Percentiles rank a stretch among this genome's conserved stretches.
Evolutionary conservation across 2,329 filamentous ascomycete species (phyloP).

Genomic region (Botrytis hyacinthi): DNA sequence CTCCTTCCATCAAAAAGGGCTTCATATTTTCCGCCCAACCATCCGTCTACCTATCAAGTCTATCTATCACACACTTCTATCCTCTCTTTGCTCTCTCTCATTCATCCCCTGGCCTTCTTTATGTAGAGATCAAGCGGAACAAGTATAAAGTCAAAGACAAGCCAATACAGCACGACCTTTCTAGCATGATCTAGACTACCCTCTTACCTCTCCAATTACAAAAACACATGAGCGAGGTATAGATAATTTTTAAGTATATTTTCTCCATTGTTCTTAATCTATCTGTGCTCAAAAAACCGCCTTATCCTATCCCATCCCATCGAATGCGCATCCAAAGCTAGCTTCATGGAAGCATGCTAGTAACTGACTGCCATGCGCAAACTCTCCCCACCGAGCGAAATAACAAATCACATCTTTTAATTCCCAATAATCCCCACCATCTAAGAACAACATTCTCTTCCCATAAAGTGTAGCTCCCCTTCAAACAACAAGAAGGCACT

Average conservation of each 20-base stretch:
- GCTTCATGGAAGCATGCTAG: background rate
- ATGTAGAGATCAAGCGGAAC: background rate
- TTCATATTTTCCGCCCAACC: background rate
- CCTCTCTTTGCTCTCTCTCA: background rate
- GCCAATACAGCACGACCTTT: background rate
- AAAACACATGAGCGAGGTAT: background rate
- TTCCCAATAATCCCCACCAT: background rate
- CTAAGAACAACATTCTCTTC: background rate
- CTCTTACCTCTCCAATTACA: background rate
- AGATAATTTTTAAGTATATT: background rate
- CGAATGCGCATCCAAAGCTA: background rate
- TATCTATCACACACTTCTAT: too few species aligned
- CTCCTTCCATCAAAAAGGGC: background rate
- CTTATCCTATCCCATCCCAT: background rate
- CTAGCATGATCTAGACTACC: background rate
- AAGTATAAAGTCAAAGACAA: background rate
- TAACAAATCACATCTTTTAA: background rate
- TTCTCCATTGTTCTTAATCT: background rate
- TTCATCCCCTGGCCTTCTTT: background rate
- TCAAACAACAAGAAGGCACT: background rate
- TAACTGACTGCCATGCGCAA: background rate
- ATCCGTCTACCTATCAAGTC: too few species aligned
- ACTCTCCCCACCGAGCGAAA: background rate
- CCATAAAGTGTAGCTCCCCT: background rate
- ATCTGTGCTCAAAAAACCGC: constrained; percentile 1